Conservation (phyloP, 208 protist genomes). For the Naegleria fowleri region DNA sequence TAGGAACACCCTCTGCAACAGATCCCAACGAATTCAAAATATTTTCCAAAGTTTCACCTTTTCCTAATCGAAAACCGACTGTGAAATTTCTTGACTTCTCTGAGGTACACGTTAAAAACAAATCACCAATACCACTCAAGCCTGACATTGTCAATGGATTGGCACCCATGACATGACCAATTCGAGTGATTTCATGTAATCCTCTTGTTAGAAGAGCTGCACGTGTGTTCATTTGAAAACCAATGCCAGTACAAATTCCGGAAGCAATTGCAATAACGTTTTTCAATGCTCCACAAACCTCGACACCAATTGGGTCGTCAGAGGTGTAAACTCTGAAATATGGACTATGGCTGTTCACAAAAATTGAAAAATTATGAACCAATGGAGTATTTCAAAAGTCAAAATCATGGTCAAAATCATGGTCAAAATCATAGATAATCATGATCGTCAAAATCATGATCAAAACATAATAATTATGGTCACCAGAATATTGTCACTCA, state of each 20-base stretch:
- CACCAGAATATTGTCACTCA: too few relatives aligned
- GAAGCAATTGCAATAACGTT: slow-evolving; percentile 60
- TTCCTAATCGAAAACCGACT: slow-evolving; percentile 11
- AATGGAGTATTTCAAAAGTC: background rate
- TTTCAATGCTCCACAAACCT: slow-evolving; percentile 74
- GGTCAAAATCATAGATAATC: too few relatives aligned
- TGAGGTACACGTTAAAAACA: slow-evolving; percentile 9
- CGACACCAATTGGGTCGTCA: slow-evolving; percentile 69
- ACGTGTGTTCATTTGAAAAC: slow-evolving; percentile 11
- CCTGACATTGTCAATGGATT: slow-evolving; percentile 6
- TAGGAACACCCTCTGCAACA: slow-evolving; percentile 26
- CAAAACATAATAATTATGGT: too few relatives aligned
- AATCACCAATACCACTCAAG: slow-evolving; percentile 16
- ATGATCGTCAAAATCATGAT: too few relatives aligned
- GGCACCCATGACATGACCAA: background rate
- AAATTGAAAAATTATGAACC: background rate
- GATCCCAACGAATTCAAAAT: background rate
- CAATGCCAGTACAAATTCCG: slow-evolving; percentile 16
- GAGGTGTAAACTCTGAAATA: slow-evolving; percentile 68
- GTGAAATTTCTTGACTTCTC: slow-evolving; percentile 28
- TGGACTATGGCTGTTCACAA: background rate
- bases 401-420: too few relatives aligned
- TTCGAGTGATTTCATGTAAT: slow-evolving; percentile 14
- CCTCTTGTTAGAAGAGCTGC: slow-evolving; percentile 27
- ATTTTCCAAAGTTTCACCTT: background rate